These are phyloP conservation scores for Nyssa sinensis DNA, from an alignment of 148 eudicot genomes.

Conservation along the genomic window DNA sequence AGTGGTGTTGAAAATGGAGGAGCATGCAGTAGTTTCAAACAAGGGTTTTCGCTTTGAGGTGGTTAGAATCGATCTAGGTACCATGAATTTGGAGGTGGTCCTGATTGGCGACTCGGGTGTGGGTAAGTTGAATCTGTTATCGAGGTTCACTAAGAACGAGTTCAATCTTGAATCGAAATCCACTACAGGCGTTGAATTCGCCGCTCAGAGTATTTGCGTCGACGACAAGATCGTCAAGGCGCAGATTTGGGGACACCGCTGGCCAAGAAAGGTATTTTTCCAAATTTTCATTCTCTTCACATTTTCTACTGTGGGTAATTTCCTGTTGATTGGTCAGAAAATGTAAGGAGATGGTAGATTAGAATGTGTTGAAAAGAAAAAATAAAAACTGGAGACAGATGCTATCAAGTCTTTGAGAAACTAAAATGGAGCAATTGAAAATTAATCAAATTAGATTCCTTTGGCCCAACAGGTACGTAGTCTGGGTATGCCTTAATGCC, in stretches of 20 bases:
- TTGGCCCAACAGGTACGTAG: too few relatives aligned
- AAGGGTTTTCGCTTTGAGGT: too few relatives aligned
- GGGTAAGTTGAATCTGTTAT: conserved; percentile 40
- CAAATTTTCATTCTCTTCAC: not conserved
- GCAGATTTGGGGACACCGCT: conserved; percentile 55
- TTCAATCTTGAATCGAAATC: conserved; percentile 46
- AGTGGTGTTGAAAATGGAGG: too few relatives aligned
- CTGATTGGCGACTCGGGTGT: conserved; percentile 44
- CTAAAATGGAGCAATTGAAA: too few relatives aligned
- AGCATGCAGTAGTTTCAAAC: too few relatives aligned
- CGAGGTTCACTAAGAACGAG: conserved; percentile 39
- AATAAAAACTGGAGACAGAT: too few relatives aligned
- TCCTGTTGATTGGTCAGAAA: conserved; percentile 7
- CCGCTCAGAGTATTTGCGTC: conserved; percentile 44
- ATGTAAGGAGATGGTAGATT: not conserved
- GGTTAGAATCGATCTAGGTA: too few relatives aligned
- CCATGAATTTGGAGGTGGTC: too few relatives aligned
- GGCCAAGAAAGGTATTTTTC: conserved; percentile 36
- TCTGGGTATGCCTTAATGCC: too few relatives aligned
- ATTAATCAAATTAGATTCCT: too few relatives aligned
- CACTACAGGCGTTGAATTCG: conserved; percentile 48
- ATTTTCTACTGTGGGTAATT: not conserved
- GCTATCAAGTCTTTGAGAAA: too few relatives aligned
- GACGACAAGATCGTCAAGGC: conserved; percentile 49
- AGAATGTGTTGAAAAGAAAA: too few relatives aligned